Percentiles rank a stretch among this genome's conserved stretches.
Conservation (phyloP, 2,329 filamentous ascomycete species). For the Ceratocystiopsis brevicomis region DNA sequence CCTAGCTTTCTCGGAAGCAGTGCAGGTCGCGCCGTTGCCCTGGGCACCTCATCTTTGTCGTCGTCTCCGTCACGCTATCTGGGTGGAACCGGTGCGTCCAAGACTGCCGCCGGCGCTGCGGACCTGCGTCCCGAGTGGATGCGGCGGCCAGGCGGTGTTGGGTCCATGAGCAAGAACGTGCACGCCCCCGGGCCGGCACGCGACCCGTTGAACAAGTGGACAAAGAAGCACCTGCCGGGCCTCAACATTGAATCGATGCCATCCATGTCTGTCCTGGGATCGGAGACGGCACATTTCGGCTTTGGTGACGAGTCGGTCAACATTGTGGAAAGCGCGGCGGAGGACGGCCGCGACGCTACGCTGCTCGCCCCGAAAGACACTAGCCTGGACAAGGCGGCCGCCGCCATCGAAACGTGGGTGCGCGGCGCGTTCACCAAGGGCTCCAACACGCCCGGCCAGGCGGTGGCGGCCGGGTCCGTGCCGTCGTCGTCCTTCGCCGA, state of each 20-base stretch:
- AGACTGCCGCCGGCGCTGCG: background rate
- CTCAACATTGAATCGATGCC: constrained; percentile 52
- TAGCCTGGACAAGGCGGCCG: constrained; percentile 64
- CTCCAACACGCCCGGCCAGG: constrained; percentile 26
- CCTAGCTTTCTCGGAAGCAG: constrained; percentile 19
- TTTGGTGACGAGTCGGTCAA: constrained; percentile 22
- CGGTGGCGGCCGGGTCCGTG: constrained; percentile 3
- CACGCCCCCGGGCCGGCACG: constrained; percentile 63
- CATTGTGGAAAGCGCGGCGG: constrained; percentile 30
- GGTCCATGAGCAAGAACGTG: constrained; percentile 54
- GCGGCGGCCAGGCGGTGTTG: constrained; percentile 71
- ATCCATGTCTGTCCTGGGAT: constrained; percentile 45
- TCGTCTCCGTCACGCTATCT: constrained; percentile 19
- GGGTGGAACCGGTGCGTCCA: background rate
- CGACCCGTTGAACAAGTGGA: constrained; percentile 69
- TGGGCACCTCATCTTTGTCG: constrained; percentile 12
- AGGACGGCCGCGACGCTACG: constrained; percentile 26
- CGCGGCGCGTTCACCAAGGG: constrained; percentile 57
- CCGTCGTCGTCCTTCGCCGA: constrained; percentile 6
- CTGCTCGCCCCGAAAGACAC: constrained; percentile 23
- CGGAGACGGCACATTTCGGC: constrained; percentile 38
- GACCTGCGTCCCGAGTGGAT: constrained; percentile 41
- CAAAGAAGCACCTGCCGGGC: constrained; percentile 64
- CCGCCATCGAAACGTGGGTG: constrained; percentile 79
- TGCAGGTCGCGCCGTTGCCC: constrained; percentile 14